Evolutionary conservation across 2,329 filamentous ascomycete species (phyloP), one percentile per base, ranked within the genome.

Genomic region (Gremmenia infestans): DNA sequence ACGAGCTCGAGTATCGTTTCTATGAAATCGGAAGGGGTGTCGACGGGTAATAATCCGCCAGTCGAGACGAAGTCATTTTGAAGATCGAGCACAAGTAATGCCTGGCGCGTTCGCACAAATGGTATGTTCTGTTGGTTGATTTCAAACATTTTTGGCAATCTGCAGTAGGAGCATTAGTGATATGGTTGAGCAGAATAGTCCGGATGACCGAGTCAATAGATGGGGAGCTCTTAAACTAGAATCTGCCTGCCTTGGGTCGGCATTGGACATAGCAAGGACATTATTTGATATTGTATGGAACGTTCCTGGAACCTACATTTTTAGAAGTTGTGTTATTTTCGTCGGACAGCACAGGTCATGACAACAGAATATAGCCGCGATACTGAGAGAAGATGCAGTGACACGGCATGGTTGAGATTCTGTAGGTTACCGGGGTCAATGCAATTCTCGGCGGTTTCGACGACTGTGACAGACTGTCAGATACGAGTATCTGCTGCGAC

Each of bases 21-120:
- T 46, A 94, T 71, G 59, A 92, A 89, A 9, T 82, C 81, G 4
- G 80, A 72, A 3, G 85, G 83, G 45, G 82, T 79, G 37, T 76
- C 75, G 50, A 92, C 82, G 12, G 84, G 80, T 19, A 97, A 73
- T 25, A 84, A 81, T 53, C 89, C 88, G 50, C 83, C 78, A 1
- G 81, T 73, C 6, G 83, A 78, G 56, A 95, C 74, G 67, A 97
- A 96, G 70, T 97, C 93, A 65, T 95, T 91, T 68, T 97, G 94
- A 37, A 96, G 82, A 67, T 96, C 93, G 61, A 97, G 79, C 17
- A 95, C 75, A 19, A 97, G 76, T 45, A 99, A 78, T 1, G 90
- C 93, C 72, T 81, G 82, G 51, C 83, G 78, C 8, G 82, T 82
- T 32, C 72, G 75, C 52, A 87, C 72, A 49, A 79, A 73, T 11